Base-by-base conservation (phyloP, 2,329 filamentous ascomycete genomes). In the Pseudocercospora pini-densiflorae region DNA sequence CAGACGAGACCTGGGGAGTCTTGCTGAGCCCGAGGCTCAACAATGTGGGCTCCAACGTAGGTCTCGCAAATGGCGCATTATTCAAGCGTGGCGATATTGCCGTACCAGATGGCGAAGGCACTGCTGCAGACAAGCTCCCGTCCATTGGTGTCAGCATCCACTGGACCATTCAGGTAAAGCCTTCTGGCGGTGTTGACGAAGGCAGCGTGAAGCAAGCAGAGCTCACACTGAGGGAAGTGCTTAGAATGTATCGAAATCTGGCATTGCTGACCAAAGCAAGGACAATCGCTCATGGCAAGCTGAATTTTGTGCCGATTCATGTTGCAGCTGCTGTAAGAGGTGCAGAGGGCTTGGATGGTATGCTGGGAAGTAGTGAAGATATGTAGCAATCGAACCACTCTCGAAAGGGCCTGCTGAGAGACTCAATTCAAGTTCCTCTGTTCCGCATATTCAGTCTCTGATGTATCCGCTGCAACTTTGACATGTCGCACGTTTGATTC, bases 1-100 rank as follows among this genome's bases (percentile, higher is more conserved):
- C 88, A 0, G 92, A 95, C 72, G 90, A 92, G 69, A 90, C 87
- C 0, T 94, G 90, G 89, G 91, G 89, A 21, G 86, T 91, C 5
- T 82, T 95, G 16, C 84, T 92, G 49, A 70, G 66, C 1, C 62
- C 79, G 76, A 74, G 80, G 77, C 68, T 77, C 75, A 40, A 74
- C 76, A 62, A 77, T 74, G 75, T 43, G 72, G 73, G 65, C 74
- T 77, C 66, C 76, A 77, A 71, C 73, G 75, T 29, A 75, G 76
- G 76, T 5, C 75, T 83, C 19, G 80, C 82, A 29, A 79, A 77
- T 7, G 82, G 82, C 1, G 74, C 81, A 1, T 71, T 84, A 0
- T 76, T 83, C 66, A 82, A 83, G 67, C 81, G 82, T 51, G 77
- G 74, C 21, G 54, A 65, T 7, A 62, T 31, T 3, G 65, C 58